Evolutionary conservation across 805 yeast species (phyloP).

Genomic region (Candida ovalis): DNA sequence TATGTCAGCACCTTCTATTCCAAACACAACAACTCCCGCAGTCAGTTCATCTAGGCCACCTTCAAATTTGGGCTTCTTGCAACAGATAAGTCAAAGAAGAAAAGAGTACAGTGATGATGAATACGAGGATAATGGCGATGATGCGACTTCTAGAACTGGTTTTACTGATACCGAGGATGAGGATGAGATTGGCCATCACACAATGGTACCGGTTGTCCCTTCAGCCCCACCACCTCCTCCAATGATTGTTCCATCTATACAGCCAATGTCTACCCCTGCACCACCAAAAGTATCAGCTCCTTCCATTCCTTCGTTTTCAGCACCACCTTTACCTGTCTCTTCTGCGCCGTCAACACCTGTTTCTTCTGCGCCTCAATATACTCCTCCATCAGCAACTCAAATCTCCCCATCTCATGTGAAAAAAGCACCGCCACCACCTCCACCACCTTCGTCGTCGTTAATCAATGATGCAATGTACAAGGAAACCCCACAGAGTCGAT

Average conservation of each 20-base stretch:
- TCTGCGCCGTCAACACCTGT: conserved; percentile 15
- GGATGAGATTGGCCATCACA: conserved; percentile 11
- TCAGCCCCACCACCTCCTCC: conserved; percentile 21
- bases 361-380: conserved; percentile 7
- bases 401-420: background rate
- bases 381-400: conserved; percentile 4
- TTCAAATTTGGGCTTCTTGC: conserved; percentile 21
- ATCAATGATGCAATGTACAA: conserved; percentile 9
- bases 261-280: conserved; percentile 19
- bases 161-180: conserved; percentile 25
- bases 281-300: conserved; percentile 24
- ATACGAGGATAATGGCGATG: conserved; percentile 7
- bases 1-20: conserved; percentile 28
- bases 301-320: conserved; percentile 17
- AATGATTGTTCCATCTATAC: conserved; percentile 14
- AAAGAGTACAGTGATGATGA: conserved; percentile 44
- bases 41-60: background rate
- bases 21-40: background rate
- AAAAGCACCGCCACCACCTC: conserved; percentile 31
- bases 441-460: conserved; percentile 24
- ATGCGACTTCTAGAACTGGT: conserved; percentile 12
- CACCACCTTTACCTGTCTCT: conserved; percentile 17
- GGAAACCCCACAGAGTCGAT: conserved; percentile 24
- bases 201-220: conserved; percentile 15
- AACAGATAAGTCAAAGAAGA: conserved; percentile 47